A percentile compares a stretch with the other conserved stretches of the same genome.
Conservation (phyloP, 2,329 filamentous ascomycete genomes). For the Aureobasidium uvarum region DNA sequence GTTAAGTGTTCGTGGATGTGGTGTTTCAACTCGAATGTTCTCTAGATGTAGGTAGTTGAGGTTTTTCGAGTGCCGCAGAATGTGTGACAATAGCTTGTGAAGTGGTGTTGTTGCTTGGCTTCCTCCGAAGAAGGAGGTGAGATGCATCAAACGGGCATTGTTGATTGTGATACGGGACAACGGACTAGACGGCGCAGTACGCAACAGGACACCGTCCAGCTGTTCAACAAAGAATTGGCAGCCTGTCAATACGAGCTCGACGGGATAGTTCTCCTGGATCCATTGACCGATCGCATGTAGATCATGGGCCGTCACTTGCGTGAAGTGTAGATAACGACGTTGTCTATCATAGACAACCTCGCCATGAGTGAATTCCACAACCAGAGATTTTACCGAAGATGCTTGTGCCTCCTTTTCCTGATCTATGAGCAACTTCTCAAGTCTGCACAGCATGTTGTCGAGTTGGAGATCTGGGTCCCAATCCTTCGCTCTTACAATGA, state of each 20-base stretch:
- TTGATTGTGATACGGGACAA: not conserved
- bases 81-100: not conserved
- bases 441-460: slow-evolving; percentile 7
- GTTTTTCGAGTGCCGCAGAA: not conserved
- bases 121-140: not conserved
- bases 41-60: not conserved
- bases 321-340: not conserved
- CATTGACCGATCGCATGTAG: not conserved
- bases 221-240: slow-evolving; percentile 5
- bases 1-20: slow-evolving; percentile 1
- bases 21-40: not conserved
- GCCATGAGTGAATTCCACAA: not conserved
- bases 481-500: not conserved
- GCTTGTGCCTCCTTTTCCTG: not conserved
- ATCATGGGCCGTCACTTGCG: not conserved
- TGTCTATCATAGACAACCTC: not conserved
- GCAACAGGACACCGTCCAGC: not conserved
- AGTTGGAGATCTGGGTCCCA: not conserved
- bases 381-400: not conserved
- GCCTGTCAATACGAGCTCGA: not conserved
- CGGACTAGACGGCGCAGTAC: not conserved
- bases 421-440: not conserved
- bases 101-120: not conserved
- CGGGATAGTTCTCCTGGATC: not conserved
- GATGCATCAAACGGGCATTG: not conserved